Evolutionary conservation across 345 rosid genomes (phyloP), one percentile per base, ranked within the genome.

Genomic region (Passiflora organensis): DNA sequence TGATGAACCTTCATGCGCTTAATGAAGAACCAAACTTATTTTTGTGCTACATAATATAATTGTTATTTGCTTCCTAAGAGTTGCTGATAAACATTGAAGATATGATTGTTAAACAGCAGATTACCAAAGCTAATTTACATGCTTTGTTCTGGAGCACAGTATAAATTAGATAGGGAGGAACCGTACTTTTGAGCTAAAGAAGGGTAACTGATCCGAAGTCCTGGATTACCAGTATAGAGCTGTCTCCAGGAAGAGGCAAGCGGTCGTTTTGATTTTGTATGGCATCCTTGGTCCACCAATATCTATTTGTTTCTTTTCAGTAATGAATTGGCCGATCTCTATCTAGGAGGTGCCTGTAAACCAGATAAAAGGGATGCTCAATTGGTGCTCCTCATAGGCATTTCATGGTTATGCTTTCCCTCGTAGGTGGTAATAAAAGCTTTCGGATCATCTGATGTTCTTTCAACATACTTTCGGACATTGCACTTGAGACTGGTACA

Each of bases 391-490:
- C 64, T 72, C 10, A 58, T 53, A 25, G 85, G 89, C 86, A 89
- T 83, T 32, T 87, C 93, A 41, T 94, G 99, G 70, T 80, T 87
- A 50, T 94, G 99, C 66, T 82, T 83, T 1, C 97, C 99, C 56
- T 94, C 97, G 21, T 94, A 94, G 0, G 99, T 94, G 32, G 99
- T 89, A 45, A 94, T 78, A 53, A 87, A 83, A 62, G 97, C 83
- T 60, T 58, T 76, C 1, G 99, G 87, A 78, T 89, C 96, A 53
- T 87, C 99, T 5, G 89, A 83, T 36, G 86, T 93, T 68, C 93
- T 77, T 59, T 94, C 99, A 0, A 94, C 97, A 4, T 87, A 85
- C 83, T 94, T 94, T 45, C 99, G 78, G 53, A 89, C 95, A 17
- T 71, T 85, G 79, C 97, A 94, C 53, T 82, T 85, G 0, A 55